Evolutionary conservation across 1,284 basidiomycete genomes (phyloP), one percentile per base, ranked within the genome.

Genomic region (Moniliella sp.): DNA sequence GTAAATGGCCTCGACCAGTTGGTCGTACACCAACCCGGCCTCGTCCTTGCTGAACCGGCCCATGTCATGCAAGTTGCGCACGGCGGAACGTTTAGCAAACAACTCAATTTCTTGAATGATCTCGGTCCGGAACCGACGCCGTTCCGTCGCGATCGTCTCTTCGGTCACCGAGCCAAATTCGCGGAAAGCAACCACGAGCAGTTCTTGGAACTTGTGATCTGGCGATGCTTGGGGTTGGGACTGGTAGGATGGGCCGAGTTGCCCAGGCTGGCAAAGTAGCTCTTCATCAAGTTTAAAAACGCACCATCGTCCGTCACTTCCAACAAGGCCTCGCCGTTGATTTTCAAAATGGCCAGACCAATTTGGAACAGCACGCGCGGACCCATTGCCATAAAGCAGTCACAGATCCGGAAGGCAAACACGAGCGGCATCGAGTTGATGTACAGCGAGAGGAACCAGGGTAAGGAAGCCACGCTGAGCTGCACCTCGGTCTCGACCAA

Each of bases 391-490:
- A 97, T 80, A 64, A 99, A 91, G 62, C 91, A 99, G 61, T 99
- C 91, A 2, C 93, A 82, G 54, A 99, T 84, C 28, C 91, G 74
- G 68, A 94, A 97, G 0, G 91, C 88, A 56, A 97, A 97, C 29
- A 97, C 76, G 73, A 97, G 79, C 0, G 91, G 91, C 83, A 97
- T 93, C 50, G 82, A 88, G 64, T 94, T 94, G 65, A 97, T 94
- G 61, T 75, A 86, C 43, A 82, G 32, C 33, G 35, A 66, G 48
- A 97, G 65, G 67, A 99, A 97, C 91, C 91, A 99, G 8, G 91
- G 91, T 17, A 99, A 63, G 1, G 83, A 91, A 1, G 91, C 91
- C 8, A 99, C 83, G 4, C 82, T 91, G 18, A 97, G 72, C 54
- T 97, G 88, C 5, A 97, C 86, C 52, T 97, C 91, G 29, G 91